phyloP scores from a whole-genome alignment of 371 early-diverging fungal genomes.

The Sporodiniella umbellata region DNA sequence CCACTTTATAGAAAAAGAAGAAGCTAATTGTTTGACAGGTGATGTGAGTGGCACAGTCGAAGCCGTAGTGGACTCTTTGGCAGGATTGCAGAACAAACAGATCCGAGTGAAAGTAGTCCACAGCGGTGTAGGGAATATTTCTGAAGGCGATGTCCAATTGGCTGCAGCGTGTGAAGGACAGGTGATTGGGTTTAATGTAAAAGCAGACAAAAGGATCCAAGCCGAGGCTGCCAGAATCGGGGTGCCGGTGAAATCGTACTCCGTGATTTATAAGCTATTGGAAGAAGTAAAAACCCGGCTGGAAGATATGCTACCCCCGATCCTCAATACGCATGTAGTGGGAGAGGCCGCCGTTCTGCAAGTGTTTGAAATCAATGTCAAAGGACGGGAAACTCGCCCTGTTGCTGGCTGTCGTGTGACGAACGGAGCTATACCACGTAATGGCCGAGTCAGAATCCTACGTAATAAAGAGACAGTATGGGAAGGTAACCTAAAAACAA shows the following conservation, averaged over 20 bases:
- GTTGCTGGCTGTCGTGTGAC: conserved; percentile 88
- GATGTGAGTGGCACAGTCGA: conserved; percentile 96
- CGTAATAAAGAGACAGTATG: conserved; percentile 64
- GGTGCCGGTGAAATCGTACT: conserved; percentile 67
- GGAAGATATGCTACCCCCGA: conserved; percentile 78
- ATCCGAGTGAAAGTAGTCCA: conserved; percentile 71
- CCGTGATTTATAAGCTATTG: conserved; percentile 87
- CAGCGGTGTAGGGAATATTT: conserved; percentile 82
- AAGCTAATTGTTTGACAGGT: no score
- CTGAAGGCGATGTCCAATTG: conserved; percentile 75
- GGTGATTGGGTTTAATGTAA: conserved; percentile 88
- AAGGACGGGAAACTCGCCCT: conserved; percentile 59
- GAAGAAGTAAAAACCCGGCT: conserved; percentile 82
- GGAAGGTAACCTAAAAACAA: conserved; percentile 49
- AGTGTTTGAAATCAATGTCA: conserved; percentile 74
- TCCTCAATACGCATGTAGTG: conserved; percentile 66
- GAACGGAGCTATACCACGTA: conserved; percentile 68
- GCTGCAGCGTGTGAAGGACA: conserved; percentile 66
- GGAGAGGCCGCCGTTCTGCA: conserved; percentile 89
- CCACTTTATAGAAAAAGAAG: no score
- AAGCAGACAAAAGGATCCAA: conserved; percentile 71
- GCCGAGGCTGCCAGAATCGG: conserved; percentile 58
- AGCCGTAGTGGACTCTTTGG: conserved; percentile 79
- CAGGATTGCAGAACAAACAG: conserved; percentile 75
- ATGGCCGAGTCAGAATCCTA: conserved; percentile 64